These are phyloP conservation scores for Amanita inopinata DNA, from an alignment of 768 basidiomycete genomes.

Conservation along the genomic window DNA sequence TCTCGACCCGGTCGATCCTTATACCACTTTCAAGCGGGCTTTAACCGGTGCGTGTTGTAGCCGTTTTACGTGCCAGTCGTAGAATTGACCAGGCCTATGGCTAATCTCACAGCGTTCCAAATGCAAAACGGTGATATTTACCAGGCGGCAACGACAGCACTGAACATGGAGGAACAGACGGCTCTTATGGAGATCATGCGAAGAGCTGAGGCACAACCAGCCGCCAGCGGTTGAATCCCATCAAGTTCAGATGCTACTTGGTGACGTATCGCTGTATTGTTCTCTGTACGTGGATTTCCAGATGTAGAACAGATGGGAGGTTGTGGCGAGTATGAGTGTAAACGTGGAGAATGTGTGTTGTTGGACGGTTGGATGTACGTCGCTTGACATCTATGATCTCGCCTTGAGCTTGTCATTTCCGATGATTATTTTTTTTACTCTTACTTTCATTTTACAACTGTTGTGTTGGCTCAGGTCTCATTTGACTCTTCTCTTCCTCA, in stretches of 20 bases:
- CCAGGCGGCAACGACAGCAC: conserved; percentile 61
- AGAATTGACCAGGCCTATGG: conserved; percentile 8
- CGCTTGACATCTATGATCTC: too few species aligned
- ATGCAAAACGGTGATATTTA: conserved; percentile 58
- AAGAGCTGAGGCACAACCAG: conserved; percentile 41
- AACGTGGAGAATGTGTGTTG: too few species aligned
- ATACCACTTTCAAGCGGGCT: conserved; percentile 68
- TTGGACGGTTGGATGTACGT: too few species aligned
- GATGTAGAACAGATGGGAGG: too few species aligned
- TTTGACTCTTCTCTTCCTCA: too few species aligned
- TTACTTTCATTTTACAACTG: too few species aligned
- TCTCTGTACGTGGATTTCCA: too few species aligned
- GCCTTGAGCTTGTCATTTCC: too few species aligned
- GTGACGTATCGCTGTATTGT: too few species aligned
- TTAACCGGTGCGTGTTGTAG: conserved; percentile 48
- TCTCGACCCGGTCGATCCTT: conserved; percentile 71
- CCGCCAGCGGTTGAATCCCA: too few species aligned
- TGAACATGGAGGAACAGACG: conserved; percentile 70
- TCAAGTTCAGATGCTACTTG: neutral
- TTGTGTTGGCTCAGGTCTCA: too few species aligned
- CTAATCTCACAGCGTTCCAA: conserved; percentile 51
- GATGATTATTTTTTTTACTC: neutral
- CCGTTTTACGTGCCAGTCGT: conserved; percentile 3
- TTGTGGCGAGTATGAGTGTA: too few species aligned
- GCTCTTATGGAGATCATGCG: conserved; percentile 81